Base-by-base conservation (phyloP, 208 protist genomes). In the Vickermania spadyakhi region DNA sequence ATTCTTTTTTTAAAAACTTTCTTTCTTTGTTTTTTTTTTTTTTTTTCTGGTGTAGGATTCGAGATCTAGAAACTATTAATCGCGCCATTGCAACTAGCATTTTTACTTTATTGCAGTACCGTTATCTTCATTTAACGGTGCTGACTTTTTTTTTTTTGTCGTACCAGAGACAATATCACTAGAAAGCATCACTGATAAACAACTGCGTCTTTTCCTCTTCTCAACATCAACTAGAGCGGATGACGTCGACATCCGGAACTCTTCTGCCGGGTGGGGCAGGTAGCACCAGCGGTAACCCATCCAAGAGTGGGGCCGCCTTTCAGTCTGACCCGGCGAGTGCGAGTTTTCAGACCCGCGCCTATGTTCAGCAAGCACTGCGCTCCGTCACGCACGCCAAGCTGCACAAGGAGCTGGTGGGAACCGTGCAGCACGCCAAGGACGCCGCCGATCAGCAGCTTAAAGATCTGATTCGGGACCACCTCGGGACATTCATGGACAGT, bases 401-500 rank as follows among this genome's bases (percentile, higher is more conserved):
- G 42, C 75, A 93, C 50, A 58, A 74, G 22, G 50, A 72, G 27
- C 60, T 77, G 58, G 57, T 90, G 11, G 66, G 77, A 21, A 57
- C 72, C 28, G 63, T 80, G 30, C 65, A 76, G 13, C 56, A 53
- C 21, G 70, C 63, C 29, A 72, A 66, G 0, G 76, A 83, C 7
- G 64, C 60, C 31, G 81, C 84, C 1, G 68, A 63, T 1, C 79
- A 77, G 66, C 73, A 77, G 23, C 62, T 95, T 11, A 90, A 95
- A 66, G 69, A 84, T 60, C 70, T 95, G 7, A 79, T 95, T 26
- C 81, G 77, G 41, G 83, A 89, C 50, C 75, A 87, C 65, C 73
- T 95, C 18, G 77, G 72, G 18, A 85, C 84, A n/a, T 93, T 95
- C 59, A 86, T 95, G 59, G 73, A 77, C 31, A 86, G 72, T 28